phyloP scores from a whole-genome alignment of 306 rosid species.

The Prunus dulcis region DNA sequence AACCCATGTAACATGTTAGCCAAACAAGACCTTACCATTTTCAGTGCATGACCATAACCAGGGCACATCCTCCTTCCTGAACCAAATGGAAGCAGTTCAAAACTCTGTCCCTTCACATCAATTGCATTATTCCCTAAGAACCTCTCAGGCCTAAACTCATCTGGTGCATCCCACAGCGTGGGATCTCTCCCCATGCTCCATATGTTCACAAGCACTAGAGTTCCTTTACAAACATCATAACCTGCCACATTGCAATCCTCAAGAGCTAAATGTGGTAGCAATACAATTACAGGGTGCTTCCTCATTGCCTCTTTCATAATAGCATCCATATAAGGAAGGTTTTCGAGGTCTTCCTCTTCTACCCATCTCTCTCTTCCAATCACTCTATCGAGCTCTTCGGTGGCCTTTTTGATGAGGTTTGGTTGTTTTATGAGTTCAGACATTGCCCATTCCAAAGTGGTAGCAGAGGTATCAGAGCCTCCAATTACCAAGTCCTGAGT shows the following conservation, averaged over 20 bases:
- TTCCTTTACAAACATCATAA: constrained; percentile 14
- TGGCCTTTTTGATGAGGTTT: constrained; percentile 12
- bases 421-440: constrained; percentile 32
- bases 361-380: constrained; percentile 28
- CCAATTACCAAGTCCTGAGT: constrained; percentile 28
- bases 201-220: constrained; percentile 12
- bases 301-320: constrained; percentile 33
- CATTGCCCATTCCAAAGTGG: constrained; percentile 28
- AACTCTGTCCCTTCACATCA: constrained; percentile 22
- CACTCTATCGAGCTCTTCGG: constrained; percentile 20
- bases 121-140: constrained; percentile 9
- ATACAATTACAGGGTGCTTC: constrained; percentile 6
- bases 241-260: constrained; percentile 18
- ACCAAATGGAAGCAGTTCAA: constrained; percentile 29
- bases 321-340: constrained; percentile 26
- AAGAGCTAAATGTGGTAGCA: constrained; percentile 18
- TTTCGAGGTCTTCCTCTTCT: constrained; percentile 24
- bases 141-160: constrained; percentile 21
- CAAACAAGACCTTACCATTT: neutral
- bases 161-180: constrained; percentile 13
- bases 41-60: constrained; percentile 11
- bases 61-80: constrained; percentile 32
- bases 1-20: constrained; percentile 34
- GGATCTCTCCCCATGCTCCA: constrained; percentile 36
- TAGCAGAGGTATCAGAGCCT: constrained; percentile 24